Evolutionary conservation across 768 basidiomycete genomes (phyloP), one percentile per base, ranked within the genome.

Genomic region (Kwoniella dendrophila): DNA sequence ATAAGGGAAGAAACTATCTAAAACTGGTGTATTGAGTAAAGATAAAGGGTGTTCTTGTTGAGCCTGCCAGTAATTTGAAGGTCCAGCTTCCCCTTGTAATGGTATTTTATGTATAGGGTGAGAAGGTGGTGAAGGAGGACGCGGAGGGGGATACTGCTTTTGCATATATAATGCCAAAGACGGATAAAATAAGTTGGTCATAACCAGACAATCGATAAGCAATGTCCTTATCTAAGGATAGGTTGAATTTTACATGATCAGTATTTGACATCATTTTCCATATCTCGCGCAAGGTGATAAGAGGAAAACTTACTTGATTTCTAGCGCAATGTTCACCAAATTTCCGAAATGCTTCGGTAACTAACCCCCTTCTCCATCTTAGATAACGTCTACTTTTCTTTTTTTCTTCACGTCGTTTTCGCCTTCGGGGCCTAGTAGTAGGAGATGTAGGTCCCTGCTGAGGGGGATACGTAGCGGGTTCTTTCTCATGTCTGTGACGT

Each of bases 101-200:
- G 58, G 59, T 36, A 56, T 47, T 43, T 43, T 43, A n/a, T 43
- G n/a, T 2, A 58, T n/a, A n/a, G n/a, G 72, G 47, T 71, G 61
- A 6, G 64, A 48, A 11, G 73, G 63, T 7, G 64, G 69, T 22
- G 71, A 58, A 18, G 73, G 67, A 26, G 69, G 58, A 14, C 53
- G 64, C 24, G 71, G 40, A 0, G 71, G 71, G 12, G 69, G 71
- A 38, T 62, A 71, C 27, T 59, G 61, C 36, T 73, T 73, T 33
- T 70, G 68, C 0, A 77, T 54, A 36, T 75, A 77, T 6, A 79
- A 41, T 18, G 74, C 73, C 10, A 79, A 62, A 3, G 78, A 72
- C 2, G 78, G 78, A 59, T 79, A 79, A 63, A 79, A 79, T 14
- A 79, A 65, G 44, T 74, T 75, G 16, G 78, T 79, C 78, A 79